phyloP scores from a whole-genome alignment of 129 eudicot genomes.

The Glebionis coronaria region DNA sequence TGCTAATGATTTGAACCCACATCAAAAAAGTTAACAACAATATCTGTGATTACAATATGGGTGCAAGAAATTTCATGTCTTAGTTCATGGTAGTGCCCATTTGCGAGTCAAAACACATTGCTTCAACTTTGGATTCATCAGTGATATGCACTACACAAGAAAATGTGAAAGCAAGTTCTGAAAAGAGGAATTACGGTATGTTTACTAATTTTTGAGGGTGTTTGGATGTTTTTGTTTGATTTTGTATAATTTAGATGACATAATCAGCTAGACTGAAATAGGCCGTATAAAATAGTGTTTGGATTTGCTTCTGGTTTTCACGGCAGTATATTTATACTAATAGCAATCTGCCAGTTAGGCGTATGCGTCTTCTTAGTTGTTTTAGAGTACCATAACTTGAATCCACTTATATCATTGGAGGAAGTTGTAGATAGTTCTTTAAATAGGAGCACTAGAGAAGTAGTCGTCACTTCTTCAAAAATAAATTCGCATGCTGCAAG shows the following conservation, averaged over 20 bases:
- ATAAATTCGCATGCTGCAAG: conserved; percentile 82
- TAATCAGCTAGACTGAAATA: not conserved
- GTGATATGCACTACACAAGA: no score
- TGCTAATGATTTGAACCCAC: conserved; percentile 95
- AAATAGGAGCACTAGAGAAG: conserved; percentile 61
- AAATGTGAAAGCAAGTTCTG: no score
- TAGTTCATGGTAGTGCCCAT: conserved; percentile 56
- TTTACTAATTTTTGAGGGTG: no score
- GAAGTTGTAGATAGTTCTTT: conserved; percentile 51
- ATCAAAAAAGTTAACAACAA: conserved; percentile 63
- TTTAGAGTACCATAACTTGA: conserved; percentile 80
- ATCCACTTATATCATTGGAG: conserved; percentile 41
- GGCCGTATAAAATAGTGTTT: not conserved
- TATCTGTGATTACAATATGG: conserved; percentile 64
- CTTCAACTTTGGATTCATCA: conserved; percentile 18
- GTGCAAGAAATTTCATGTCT: conserved; percentile 75
- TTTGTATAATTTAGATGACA: not conserved
- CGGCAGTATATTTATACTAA: no score
- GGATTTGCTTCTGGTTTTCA: not conserved
- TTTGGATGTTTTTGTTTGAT: conserved; percentile 6
- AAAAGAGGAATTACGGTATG: no score
- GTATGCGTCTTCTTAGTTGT: conserved; percentile 48
- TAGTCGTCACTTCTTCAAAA: conserved; percentile 66
- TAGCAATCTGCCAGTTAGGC: not conserved
- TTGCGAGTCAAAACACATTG: conserved; percentile 34